Conservation (phyloP, 1,284 basidiomycete genomes). For the Ustilago esculenta region DNA sequence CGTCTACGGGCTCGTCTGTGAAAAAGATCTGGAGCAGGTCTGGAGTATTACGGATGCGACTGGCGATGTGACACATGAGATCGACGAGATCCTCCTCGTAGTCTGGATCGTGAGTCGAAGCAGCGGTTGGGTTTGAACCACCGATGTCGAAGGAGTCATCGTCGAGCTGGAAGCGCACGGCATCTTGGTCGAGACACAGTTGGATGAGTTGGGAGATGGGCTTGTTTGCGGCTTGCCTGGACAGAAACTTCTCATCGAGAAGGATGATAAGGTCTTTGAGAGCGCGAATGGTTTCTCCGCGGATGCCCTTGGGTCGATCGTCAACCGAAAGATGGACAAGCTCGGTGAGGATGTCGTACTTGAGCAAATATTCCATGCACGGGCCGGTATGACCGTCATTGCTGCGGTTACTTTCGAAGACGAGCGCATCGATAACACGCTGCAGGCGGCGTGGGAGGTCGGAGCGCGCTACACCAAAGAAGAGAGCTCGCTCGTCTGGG, state of each 20-base stretch:
- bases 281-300: slow-evolving; percentile 59
- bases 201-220: slow-evolving; percentile 86
- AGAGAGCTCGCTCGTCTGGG: slow-evolving; percentile 83
- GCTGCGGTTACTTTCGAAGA: slow-evolving; percentile 81
- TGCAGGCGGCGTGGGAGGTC: slow-evolving; percentile 80
- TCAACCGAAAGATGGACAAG: slow-evolving; percentile 60
- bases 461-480: slow-evolving; percentile 82
- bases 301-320: slow-evolving; percentile 61
- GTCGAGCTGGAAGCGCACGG: slow-evolving; percentile 81
- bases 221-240: slow-evolving; percentile 72
- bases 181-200: slow-evolving; percentile 87
- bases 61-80: slow-evolving; percentile 60
- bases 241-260: slow-evolving; percentile 65
- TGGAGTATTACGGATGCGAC: slow-evolving; percentile 57
- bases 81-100: slow-evolving; percentile 56
- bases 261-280: slow-evolving; percentile 63
- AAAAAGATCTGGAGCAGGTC: slow-evolving; percentile 62
- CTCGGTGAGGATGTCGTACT: slow-evolving; percentile 72
- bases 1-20: slow-evolving; percentile 37
- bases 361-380: slow-evolving; percentile 88
- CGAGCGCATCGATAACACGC: slow-evolving; percentile 85
- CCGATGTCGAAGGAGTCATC: slow-evolving; percentile 69
- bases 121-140: slow-evolving; percentile 2
- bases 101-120: slow-evolving; percentile 9
- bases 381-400: slow-evolving; percentile 79